Percentiles rank a stretch among this genome's conserved stretches.
Conservation (phyloP, 1,139 yeast species). For the Taphrina wiesneri region DNA sequence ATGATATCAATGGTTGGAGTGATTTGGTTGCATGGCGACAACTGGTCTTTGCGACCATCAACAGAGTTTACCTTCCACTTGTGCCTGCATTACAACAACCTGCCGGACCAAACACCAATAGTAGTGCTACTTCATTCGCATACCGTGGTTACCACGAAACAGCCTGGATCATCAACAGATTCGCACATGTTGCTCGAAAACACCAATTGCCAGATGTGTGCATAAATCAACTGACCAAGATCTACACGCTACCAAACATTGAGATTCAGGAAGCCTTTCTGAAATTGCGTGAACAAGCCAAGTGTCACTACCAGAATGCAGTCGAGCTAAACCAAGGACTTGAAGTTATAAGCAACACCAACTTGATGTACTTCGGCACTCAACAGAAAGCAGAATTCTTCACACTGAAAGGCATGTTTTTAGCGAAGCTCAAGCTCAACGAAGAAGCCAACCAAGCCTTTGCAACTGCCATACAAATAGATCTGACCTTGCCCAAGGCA, state of each 20-base stretch:
- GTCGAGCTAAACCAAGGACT: conserved; percentile 89
- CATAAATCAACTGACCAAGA: conserved; percentile 85
- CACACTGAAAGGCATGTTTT: conserved; percentile 95
- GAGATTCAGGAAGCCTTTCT: conserved; percentile 97
- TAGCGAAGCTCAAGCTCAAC: conserved; percentile 81
- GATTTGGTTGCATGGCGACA: conserved; percentile 98
- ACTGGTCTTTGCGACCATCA: conserved; percentile 96
- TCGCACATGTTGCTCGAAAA: conserved; percentile 97
- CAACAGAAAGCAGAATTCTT: conserved; percentile 98
- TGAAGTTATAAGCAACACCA: conserved; percentile 95
- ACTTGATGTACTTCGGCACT: conserved; percentile 90
- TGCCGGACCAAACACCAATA: conserved; percentile 46
- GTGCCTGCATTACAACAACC: conserved; percentile 82
- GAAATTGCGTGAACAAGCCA: conserved; percentile 94
- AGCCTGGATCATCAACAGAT: conserved; percentile 97
- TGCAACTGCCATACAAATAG: conserved; percentile 96
- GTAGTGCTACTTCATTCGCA: conserved; percentile 68
- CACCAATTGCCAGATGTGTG: conserved; percentile 98
- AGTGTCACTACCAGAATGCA: conserved; percentile 89
- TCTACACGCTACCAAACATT: conserved; percentile 92
- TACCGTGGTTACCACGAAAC: conserved; percentile 97
- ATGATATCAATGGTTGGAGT: conserved; percentile 96
- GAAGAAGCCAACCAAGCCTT: conserved; percentile 98
- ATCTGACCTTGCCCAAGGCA: conserved; percentile 89
- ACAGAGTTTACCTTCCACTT: conserved; percentile 89